Evolutionary conservation across 371 early-diverging fungal species (phyloP), one percentile per base, ranked within the genome.

Genomic region (Mortierella sp.): DNA sequence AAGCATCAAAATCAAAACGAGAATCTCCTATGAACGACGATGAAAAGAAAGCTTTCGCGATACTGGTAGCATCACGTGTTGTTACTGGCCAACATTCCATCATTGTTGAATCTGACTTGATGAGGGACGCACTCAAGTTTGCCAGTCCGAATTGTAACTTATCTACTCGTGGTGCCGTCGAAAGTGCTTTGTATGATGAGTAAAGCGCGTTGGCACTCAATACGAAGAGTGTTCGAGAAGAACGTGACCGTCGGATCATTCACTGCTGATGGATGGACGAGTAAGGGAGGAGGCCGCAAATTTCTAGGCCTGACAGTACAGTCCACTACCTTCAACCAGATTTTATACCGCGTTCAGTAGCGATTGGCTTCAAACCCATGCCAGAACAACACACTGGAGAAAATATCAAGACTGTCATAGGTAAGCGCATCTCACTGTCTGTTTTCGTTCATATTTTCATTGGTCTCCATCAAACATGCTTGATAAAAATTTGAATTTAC

Each of bases 181-280:
- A 32, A 13, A 35, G 5, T n/a, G 57, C 57, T 6, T 7, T 56
- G 57, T 8, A 12, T 2, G 23, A 51, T 3, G 49, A 32, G 2
- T 64, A 64, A 15, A 40, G 37, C 55, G 0, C 31, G 6, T 37
- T 54, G 37, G 23, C 15, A 1, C 15, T n/a, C 35, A 22, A 64
- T 1, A 37, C 37, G 2, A 64, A 64, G 40, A 26, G 45, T 64
- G 15, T 13, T 64, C 15, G 12, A 5, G 17, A 35, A 19, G 4
- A 26, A 64, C 10, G 54, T 40, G 26, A 13, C 17, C 26, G 1
- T 37, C 9, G 64, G 64, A 26, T 64, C 64, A 26, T 54, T 54
- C 64, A 54, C 64, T 23, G 64, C 55, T 64, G 64, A 64, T 54
- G 54, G 55, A 12, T 54, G 64, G 64, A n/a, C 61, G 10, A 45